Percentiles rank a stretch among this genome's conserved stretches.
phyloP scores from a whole-genome alignment of 75 land plant species.

The Picea sitchensis region DNA sequence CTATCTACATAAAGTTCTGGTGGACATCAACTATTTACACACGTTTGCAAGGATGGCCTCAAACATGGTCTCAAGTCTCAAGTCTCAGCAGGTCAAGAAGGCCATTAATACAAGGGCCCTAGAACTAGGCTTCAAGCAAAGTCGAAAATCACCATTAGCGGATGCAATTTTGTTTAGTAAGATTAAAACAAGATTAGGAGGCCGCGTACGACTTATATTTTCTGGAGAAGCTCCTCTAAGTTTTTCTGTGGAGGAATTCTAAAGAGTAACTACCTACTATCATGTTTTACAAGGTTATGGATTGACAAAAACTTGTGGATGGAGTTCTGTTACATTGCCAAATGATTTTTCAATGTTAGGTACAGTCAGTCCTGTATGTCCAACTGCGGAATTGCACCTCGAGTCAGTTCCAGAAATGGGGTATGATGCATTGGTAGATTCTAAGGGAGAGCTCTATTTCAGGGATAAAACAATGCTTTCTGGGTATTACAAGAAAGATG shows the following conservation, averaged over 20 bases:
- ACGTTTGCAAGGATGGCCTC: too few species aligned
- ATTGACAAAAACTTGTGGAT: conserved; percentile 93
- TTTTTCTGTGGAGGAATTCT: too few species aligned
- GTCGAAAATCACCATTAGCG: conserved; percentile 73
- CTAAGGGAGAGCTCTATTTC: conserved; percentile 91
- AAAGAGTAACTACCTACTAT: conserved; percentile 77
- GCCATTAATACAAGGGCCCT: conserved; percentile 2
- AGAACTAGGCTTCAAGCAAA: conserved; percentile 66
- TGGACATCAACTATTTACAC: too few species aligned
- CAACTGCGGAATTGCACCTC: conserved; percentile 67
- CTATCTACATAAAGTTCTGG: too few species aligned
- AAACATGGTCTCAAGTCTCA: too few species aligned
- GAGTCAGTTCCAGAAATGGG: conserved; percentile 99
- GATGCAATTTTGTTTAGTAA: conserved; percentile 83
- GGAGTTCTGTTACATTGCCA: conserved; percentile 57
- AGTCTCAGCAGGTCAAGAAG: too few species aligned
- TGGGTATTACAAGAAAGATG: conserved; percentile 87
- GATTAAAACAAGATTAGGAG: conserved; percentile 28
- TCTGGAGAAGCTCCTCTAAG: too few species aligned
- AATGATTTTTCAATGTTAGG: conserved; percentile 76
- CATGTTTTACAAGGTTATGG: conserved; percentile 93
- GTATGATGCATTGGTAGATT: conserved; percentile 73
- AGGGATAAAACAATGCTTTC: conserved; percentile 81
- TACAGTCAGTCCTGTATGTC: conserved; percentile 67
- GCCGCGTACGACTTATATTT: too few species aligned